Conservation (phyloP, 1,284 basidiomycete species). For the Tilletia caries region DNA sequence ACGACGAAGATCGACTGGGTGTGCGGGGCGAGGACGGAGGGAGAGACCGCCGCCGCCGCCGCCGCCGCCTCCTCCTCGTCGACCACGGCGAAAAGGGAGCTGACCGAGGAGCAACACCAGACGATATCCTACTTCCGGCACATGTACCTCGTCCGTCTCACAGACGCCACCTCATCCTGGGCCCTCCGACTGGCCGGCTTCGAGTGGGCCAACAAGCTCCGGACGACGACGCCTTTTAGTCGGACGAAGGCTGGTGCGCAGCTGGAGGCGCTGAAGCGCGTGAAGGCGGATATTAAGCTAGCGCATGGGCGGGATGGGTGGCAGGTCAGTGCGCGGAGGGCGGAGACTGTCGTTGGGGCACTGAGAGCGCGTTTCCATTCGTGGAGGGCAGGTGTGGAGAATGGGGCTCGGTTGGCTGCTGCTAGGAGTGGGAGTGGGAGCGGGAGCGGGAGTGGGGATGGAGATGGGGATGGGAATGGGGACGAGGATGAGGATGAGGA, state of each 20-base stretch:
- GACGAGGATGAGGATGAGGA: too few relatives aligned
- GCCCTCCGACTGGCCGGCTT: neutral
- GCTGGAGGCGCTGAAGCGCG: neutral
- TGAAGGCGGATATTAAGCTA: neutral
- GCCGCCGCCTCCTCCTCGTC: too few relatives aligned
- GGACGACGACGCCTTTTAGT: neutral
- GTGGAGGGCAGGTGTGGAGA: neutral
- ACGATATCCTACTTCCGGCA: neutral
- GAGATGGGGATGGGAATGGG: neutral
- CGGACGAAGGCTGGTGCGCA: neutral
- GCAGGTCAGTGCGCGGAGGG: neutral
- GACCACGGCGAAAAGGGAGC: neutral
- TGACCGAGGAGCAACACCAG: neutral
- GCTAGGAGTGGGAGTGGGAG: neutral
- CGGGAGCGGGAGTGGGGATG: too few relatives aligned
- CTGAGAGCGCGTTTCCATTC: neutral
- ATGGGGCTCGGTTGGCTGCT: neutral
- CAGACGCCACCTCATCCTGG: neutral
- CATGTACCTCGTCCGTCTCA: neutral
- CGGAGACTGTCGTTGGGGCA: neutral
- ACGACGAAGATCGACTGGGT: neutral
- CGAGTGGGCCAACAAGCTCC: neutral
- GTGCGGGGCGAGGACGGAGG: neutral
- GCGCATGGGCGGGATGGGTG: neutral
- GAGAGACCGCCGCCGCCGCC: neutral